Conservation (phyloP, 108 stramenopile species). For the Nannochloropsis oceanica region DNA sequence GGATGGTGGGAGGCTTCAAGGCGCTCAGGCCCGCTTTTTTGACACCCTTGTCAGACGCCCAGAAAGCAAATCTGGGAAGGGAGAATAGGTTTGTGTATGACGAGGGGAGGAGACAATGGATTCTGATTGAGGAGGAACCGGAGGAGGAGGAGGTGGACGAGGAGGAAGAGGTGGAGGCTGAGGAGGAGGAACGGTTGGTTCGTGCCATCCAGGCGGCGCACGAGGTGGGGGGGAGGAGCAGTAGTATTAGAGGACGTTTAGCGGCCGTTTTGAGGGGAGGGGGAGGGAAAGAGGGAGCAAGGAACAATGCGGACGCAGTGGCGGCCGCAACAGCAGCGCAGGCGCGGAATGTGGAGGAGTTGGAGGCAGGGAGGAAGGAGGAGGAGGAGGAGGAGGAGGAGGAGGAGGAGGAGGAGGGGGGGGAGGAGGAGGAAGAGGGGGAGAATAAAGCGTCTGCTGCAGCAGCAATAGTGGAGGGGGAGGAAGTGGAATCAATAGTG, state of each 20-base stretch:
- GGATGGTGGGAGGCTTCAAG: not conserved
- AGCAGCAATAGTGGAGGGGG: too few relatives aligned
- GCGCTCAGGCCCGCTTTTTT: not conserved
- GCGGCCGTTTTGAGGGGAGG: not conserved
- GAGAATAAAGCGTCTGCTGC: not conserved
- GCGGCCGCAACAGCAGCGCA: not conserved
- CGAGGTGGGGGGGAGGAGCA: not conserved
- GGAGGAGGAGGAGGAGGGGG: not conserved
- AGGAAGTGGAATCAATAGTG: too few relatives aligned
- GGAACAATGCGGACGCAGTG: not conserved
- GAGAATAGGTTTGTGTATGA: slow-evolving; percentile 22
- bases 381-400: not conserved
- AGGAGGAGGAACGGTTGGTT: not conserved
- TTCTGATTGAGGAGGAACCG: not conserved
- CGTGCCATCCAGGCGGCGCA: not conserved
- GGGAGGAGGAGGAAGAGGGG: not conserved
- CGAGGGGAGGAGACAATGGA: not conserved
- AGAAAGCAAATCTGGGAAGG: slow-evolving; percentile 2
- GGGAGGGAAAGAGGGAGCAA: not conserved
- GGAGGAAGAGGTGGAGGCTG: not conserved
- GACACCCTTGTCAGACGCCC: not conserved
- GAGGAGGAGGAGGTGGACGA: not conserved
- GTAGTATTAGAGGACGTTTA: not conserved
- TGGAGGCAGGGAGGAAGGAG: not conserved
- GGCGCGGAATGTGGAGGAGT: not conserved